Percentiles rank a stretch among this genome's conserved stretches.
These are phyloP conservation scores for Coniochaeta pulveracea DNA, from an alignment of 2,329 filamentous ascomycete species.

Conservation along the genomic window DNA sequence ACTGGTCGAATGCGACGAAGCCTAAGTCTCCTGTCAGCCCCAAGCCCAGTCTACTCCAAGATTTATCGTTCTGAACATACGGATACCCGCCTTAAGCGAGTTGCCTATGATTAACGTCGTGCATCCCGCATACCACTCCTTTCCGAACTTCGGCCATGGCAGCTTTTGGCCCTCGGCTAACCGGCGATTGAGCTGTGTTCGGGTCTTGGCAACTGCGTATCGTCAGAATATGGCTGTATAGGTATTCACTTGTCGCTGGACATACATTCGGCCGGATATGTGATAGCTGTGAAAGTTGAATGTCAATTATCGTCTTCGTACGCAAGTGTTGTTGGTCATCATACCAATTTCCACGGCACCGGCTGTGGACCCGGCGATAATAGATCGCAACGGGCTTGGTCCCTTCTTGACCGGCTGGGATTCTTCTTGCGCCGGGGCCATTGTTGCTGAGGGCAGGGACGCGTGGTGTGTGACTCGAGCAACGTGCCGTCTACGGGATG, in stretches of 20 bases:
- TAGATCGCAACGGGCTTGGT: slow-evolving; percentile 76
- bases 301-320: slow-evolving; percentile 14
- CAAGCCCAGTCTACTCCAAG: too few species aligned
- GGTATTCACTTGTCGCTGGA: slow-evolving; percentile 9
- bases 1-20: slow-evolving; percentile 94
- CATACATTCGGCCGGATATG: slow-evolving; percentile 87
- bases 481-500: too few species aligned
- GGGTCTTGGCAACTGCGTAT: slow-evolving; percentile 73
- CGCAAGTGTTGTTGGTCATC: slow-evolving; percentile 9
- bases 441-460: too few species aligned
- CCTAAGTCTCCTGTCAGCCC: too few species aligned
- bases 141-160: slow-evolving; percentile 87
- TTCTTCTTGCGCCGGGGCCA: slow-evolving; percentile 3
- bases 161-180: slow-evolving; percentile 76
- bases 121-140: slow-evolving; percentile 95
- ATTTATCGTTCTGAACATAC: slow-evolving; percentile 51
- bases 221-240: slow-evolving; percentile 5
- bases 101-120: slow-evolving; percentile 96
- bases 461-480: too few species aligned
- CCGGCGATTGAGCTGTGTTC: slow-evolving; percentile 82
- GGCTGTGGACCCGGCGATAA: slow-evolving; percentile 85
- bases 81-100: slow-evolving; percentile 88
- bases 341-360: slow-evolving; percentile 88
- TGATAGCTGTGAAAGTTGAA: slow-evolving; percentile 50
- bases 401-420: slow-evolving; percentile 26